Conservation (phyloP, 331 rosid species). For the Dryas integrifolia region DNA sequence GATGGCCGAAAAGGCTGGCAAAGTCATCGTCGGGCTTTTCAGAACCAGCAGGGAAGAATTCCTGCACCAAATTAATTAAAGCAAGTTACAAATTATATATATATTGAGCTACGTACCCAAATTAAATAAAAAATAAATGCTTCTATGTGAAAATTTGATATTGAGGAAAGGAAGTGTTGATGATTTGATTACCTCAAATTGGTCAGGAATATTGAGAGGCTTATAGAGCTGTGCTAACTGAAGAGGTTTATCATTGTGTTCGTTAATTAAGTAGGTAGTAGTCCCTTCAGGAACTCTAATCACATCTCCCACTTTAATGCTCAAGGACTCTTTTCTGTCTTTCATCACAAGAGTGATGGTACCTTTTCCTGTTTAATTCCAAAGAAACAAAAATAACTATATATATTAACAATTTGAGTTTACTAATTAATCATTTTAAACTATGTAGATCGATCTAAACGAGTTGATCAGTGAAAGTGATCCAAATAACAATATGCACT, state of each 20-base stretch:
- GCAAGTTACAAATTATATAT: no score
- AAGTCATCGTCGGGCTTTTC: not conserved
- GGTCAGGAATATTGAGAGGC: slow-evolving; percentile 50
- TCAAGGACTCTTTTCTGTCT: slow-evolving; percentile 38
- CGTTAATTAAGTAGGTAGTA: slow-evolving; percentile 36
- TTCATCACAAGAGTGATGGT: slow-evolving; percentile 27
- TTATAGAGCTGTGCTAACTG: slow-evolving; percentile 32
- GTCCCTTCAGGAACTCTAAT: slow-evolving; percentile 42
- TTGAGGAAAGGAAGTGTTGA: not conserved
- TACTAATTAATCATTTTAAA: no score
- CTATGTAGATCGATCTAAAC: no score
- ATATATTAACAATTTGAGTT: no score
- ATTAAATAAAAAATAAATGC: not conserved
- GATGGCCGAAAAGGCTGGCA: not conserved
- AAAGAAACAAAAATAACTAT: not conserved
- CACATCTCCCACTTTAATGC: slow-evolving; percentile 45
- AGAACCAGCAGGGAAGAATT: slow-evolving; percentile 34
- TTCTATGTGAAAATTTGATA: not conserved
- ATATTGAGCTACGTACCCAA: no score
- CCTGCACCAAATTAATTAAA: slow-evolving; percentile 23
- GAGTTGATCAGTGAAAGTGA: no score
- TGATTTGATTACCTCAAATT: slow-evolving; percentile 33
- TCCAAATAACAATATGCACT: no score
- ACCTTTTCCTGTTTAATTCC: slow-evolving; percentile 42
- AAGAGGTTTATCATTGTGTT: slow-evolving; percentile 34